phyloP scores from a whole-genome alignment of 2,329 filamentous ascomycete species.

The Colletotrichum tofieldiae region DNA sequence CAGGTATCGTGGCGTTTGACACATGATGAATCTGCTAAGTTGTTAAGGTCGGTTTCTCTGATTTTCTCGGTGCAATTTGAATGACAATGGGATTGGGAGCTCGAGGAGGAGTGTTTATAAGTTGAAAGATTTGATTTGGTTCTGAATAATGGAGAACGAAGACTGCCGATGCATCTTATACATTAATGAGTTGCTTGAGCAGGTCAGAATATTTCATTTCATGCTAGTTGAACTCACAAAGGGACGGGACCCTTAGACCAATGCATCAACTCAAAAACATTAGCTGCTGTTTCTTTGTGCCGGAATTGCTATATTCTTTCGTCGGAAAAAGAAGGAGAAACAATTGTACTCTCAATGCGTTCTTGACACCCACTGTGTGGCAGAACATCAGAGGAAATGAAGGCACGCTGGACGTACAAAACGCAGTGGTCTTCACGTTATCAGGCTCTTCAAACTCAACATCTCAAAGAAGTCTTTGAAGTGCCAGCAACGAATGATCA shows the following conservation, averaged over 20 bases:
- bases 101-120: background rate
- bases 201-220: accelerated
- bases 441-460: background rate
- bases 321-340: background rate
- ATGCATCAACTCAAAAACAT: background rate
- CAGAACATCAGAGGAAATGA: accelerated
- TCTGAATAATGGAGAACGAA: background rate
- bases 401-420: background rate
- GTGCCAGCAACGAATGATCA: background rate
- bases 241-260: accelerated
- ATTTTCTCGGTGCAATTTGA: no score
- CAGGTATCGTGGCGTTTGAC: background rate
- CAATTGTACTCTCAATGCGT: background rate
- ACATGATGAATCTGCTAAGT: background rate
- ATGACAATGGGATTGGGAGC: no score
- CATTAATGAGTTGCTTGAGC: background rate
- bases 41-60: no score
- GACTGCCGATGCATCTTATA: background rate
- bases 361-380: background rate
- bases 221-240: background rate
- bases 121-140: background rate
- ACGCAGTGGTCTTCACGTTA: no score
- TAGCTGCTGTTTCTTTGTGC: background rate
- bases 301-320: background rate
- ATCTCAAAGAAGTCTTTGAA: background rate